These are phyloP conservation scores for Gossypioides kirkii DNA, from an alignment of 345 rosid species.

Conservation along the genomic window DNA sequence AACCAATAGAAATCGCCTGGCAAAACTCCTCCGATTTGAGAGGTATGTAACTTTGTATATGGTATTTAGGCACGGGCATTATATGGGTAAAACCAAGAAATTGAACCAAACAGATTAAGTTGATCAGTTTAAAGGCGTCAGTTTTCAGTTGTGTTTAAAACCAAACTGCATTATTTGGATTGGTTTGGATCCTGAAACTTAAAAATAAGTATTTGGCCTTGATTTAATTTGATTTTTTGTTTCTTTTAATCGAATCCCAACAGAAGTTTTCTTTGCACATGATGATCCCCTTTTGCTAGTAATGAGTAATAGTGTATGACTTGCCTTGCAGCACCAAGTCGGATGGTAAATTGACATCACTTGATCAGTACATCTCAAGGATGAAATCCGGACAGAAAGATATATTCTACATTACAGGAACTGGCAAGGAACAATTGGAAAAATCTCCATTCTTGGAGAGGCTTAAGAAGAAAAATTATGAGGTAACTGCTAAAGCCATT, in stretches of 20 bases:
- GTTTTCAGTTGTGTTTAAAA: too few species aligned
- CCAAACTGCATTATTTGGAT: too few species aligned
- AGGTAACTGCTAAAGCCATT: slow-evolving; percentile 33
- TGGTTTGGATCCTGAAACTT: too few species aligned
- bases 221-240: too few species aligned
- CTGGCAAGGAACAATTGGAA: slow-evolving; percentile 86
- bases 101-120: background rate
- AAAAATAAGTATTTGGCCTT: too few species aligned
- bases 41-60: slow-evolving; percentile 34
- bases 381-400: slow-evolving; percentile 86
- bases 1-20: slow-evolving; percentile 83
- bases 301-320: background rate
- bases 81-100: background rate
- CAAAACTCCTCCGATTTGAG: slow-evolving; percentile 90
- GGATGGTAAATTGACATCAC: slow-evolving; percentile 84
- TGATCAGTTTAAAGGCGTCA: background rate
- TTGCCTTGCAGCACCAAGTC: slow-evolving; percentile 60
- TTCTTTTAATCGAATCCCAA: too few species aligned
- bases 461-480: slow-evolving; percentile 85
- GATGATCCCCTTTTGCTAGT: background rate
- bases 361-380: slow-evolving; percentile 93
- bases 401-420: slow-evolving; percentile 87
- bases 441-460: slow-evolving; percentile 96
- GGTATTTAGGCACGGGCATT: background rate
- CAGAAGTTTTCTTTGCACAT: background rate